phyloP scores from a whole-genome alignment of 805 yeast genomes.

The Debaryomyces maramus region DNA sequence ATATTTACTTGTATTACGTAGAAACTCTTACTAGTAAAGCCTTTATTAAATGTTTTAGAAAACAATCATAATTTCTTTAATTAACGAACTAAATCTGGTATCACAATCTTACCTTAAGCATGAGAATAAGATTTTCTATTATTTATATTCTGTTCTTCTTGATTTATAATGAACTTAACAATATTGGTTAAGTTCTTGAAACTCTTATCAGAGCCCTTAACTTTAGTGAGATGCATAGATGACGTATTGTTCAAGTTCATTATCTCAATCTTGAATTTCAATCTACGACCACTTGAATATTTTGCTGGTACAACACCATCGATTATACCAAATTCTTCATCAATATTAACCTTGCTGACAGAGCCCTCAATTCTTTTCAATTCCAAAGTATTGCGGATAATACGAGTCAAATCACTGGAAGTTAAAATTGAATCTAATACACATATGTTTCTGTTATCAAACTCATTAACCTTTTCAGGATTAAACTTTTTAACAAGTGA shows the following conservation, averaged over 20 bases:
- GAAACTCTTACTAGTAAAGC: too few relatives aligned
- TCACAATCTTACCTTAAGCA: background rate
- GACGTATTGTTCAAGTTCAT: conserved; percentile 37
- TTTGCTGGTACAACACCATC: conserved; percentile 49
- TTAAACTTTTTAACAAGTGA: background rate
- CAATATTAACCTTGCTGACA: conserved; percentile 40
- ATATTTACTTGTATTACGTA: too few relatives aligned
- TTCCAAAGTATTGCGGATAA: conserved; percentile 42
- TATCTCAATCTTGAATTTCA: conserved; percentile 47
- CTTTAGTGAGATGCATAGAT: conserved; percentile 41
- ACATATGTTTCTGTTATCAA: conserved; percentile 22
- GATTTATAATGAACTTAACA: conserved; percentile 45
- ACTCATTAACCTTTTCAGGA: background rate
- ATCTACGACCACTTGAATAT: conserved; percentile 48
- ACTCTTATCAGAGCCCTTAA: conserved; percentile 48
- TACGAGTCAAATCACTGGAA: conserved; percentile 30
- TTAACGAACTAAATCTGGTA: background rate
- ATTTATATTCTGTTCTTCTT: conserved; percentile 34
- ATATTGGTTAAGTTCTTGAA: conserved; percentile 44
- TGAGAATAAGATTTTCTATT: conserved; percentile 9
- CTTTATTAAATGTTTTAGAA: too few relatives aligned
- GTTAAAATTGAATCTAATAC: conserved; percentile 34
- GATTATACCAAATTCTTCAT: conserved; percentile 44
- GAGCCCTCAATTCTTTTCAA: conserved; percentile 53
- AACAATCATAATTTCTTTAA: background rate